Evolutionary conservation across 345 rosid species (phyloP), one percentile per base, ranked within the genome.

Genomic region (Eucalyptus lansdowneana): DNA sequence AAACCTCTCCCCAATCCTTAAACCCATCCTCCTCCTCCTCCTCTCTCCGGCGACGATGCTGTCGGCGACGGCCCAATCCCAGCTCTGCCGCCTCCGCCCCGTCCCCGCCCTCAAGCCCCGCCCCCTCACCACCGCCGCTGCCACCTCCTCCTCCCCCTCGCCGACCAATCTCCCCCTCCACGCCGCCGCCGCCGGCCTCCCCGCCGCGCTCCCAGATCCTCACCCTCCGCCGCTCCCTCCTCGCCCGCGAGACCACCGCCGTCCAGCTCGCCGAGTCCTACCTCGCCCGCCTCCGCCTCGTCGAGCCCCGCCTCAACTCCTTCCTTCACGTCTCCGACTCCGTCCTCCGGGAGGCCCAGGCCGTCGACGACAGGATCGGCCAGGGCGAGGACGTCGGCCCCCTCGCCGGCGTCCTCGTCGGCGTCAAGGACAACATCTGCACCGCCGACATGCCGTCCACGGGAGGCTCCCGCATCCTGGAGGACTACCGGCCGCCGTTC

Each of bases 371-470:
- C 65, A 91, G 90, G 91, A 93, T 96, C 45, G 86, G 88, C 5
- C 92, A 89, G 50, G 96, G 95, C 22, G 98, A 95, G 88, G 94
- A 92, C 14, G 90, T 97, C 19, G 98, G 97, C 86, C 97, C 95
- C 86, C 95, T 96, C 37, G 96, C 98, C 67, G 98, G 99, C 19
- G 97, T 96, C 50, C 83, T 96, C 8, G 96, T 96, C 14, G 99
- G 94, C 4, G 95, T 96, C 50, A 97, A 96, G 93, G 99, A 97
- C 92, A 96, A 97, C 89, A 96, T 97, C 9, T 96, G 98, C 86
- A 97, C 98, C 3, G 91, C 94, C 56, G 97, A 95, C 91, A 96
- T 96, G 99, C 99, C 98, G 34, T 96, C 97, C 50, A 97, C 98
- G 2, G 97, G 95, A 11, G 99, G 96, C 72, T 97, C 99, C 65